Percentiles rank a stretch among this genome's conserved stretches.
These are phyloP conservation scores for Butyriboletus loyo DNA, from an alignment of 768 basidiomycete species.

Conservation along the genomic window DNA sequence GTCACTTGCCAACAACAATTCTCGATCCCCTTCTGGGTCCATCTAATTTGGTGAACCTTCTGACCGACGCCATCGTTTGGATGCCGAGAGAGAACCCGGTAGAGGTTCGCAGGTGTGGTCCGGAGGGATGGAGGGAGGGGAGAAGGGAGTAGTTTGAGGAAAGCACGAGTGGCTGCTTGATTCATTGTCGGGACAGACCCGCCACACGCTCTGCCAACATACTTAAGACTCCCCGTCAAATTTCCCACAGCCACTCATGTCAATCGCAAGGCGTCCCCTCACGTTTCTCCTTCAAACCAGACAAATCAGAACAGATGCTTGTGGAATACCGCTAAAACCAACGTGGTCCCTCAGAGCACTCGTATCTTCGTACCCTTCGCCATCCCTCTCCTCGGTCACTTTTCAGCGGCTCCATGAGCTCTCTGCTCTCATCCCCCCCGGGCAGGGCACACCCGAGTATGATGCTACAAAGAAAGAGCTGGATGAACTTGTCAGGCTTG, in stretches of 20 bases:
- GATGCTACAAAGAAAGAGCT: slow-evolving; percentile 52
- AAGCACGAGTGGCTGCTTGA: slow-evolving; percentile 25
- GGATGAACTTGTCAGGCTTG: slow-evolving; percentile 69
- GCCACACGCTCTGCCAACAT: background rate
- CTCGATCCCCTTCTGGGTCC: slow-evolving; percentile 63
- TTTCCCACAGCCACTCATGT: slow-evolving; percentile 19
- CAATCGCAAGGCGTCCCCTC: background rate
- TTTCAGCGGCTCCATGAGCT: slow-evolving; percentile 66
- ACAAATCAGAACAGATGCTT: slow-evolving; percentile 45
- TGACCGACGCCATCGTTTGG: slow-evolving; percentile 67
- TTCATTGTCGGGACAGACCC: slow-evolving; percentile 18
- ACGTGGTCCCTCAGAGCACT: slow-evolving; percentile 81
- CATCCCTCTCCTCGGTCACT: slow-evolving; percentile 53
- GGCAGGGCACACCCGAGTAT: slow-evolving; percentile 53
- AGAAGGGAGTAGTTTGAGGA: slow-evolving; percentile 58
- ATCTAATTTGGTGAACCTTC: slow-evolving; percentile 68
- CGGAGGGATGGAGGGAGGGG: slow-evolving; percentile 60
- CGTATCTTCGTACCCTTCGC: slow-evolving; percentile 73
- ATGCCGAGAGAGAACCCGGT: slow-evolving; percentile 66
- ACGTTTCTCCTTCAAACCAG: slow-evolving; percentile 3
- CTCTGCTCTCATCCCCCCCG: slow-evolving; percentile 69
- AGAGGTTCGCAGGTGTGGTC: slow-evolving; percentile 59
- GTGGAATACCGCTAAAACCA: slow-evolving; percentile 61
- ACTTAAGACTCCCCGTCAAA: background rate
- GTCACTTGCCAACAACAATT: slow-evolving; percentile 78